Percentiles rank a stretch among this genome's conserved stretches.
Conservation (phyloP, 331 rosid species). For the Spiraea crenata region DNA sequence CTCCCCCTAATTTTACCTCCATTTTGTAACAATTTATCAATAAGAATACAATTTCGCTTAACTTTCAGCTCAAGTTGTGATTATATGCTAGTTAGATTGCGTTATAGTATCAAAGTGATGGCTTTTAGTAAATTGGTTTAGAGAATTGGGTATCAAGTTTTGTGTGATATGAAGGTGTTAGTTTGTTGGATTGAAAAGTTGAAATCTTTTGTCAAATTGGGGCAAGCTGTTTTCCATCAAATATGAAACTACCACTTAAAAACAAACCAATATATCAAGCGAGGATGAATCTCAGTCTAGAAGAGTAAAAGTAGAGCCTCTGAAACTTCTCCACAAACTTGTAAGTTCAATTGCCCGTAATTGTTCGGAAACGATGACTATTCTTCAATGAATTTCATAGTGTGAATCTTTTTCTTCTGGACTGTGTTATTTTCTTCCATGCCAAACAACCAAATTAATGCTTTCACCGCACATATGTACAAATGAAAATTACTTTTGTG, state of each 20-base stretch:
- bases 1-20: constrained; percentile 11
- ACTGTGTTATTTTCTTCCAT: background rate
- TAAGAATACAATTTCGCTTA: background rate
- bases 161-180: background rate
- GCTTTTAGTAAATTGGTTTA: background rate
- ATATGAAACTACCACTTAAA: background rate
- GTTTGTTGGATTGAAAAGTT: background rate
- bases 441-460: constrained; percentile 3
- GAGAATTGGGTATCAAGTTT: background rate
- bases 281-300: background rate
- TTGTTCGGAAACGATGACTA: background rate
- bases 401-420: background rate
- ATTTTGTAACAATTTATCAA: background rate
- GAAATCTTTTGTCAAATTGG: background rate
- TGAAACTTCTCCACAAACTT: background rate
- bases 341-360: background rate
- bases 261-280: background rate
- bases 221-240: background rate
- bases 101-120: background rate
- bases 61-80: background rate
- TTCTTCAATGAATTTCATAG: background rate
- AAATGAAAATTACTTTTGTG: background rate
- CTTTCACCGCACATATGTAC: background rate
- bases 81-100: background rate
- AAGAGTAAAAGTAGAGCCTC: background rate